Base-by-base conservation (phyloP, 2,329 filamentous ascomycete species). In the Alternaria arbusti region DNA sequence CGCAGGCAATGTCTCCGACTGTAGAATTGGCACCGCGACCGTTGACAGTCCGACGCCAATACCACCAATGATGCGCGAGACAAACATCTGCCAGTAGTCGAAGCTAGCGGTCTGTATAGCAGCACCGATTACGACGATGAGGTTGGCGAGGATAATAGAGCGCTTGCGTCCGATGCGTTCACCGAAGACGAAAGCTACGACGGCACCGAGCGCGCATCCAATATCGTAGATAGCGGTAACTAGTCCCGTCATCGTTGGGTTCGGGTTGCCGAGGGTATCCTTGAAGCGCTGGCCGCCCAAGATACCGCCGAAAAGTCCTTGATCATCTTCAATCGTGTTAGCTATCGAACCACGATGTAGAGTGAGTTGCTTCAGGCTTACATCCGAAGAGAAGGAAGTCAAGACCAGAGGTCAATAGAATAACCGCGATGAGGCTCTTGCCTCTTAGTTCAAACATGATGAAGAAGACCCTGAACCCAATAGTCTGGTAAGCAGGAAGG, bases 111-210 rank as follows among this genome's bases (percentile, higher is more conserved):
- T 72, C 51, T 80, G 78, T 5, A 80, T 63, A 13, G 74, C 66
- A 10, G 76, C 77, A 13, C 78, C 78, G 43, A 77, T 56, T 5
- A 71, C 70, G 63, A 79, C 75, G 30, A 78, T 73, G 9, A 73
- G 64, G n/a, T 74, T 84, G 13, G 88, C 88, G 12, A 88, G 81
- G 65, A 90, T 85, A 54, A 88, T 87, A 6, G 83, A 84, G 26
- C 84, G 78, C 71, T 83, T 81, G 17, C 87, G 81, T 6, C 87
- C 87, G 44, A 89, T 82, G 6, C 81, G 80, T 63, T 90, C 88
- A 36, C 88, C 88, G 20, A 86, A 76, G 65, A 79, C 79, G 20
- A 78, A 67, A 9, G 70, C 69, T 1, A 78, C 63, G 28, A 82
- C 73, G 5, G 81, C 80, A 10, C 80, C 80, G 20, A 80, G 63